A percentile compares a stretch with the other conserved stretches of the same genome.
phyloP scores from a whole-genome alignment of 2,329 filamentous ascomycete species.

The Sclerotinia trifoliorum region DNA sequence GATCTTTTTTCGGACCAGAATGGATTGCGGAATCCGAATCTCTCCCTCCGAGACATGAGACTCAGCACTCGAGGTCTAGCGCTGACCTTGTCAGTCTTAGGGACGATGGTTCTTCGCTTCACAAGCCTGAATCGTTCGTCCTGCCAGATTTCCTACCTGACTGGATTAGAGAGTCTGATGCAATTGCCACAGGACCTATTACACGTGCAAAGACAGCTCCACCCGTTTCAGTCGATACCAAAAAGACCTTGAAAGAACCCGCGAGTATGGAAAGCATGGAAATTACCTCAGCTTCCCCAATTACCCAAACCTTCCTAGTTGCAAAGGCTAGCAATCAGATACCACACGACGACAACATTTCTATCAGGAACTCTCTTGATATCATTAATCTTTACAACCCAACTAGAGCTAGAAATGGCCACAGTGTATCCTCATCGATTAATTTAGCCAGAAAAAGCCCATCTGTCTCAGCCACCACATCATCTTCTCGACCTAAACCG shows the following conservation, averaged over 20 bases:
- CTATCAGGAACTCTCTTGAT: neutral
- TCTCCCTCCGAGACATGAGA: neutral
- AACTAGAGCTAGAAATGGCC: accelerated
- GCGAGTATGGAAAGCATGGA: neutral
- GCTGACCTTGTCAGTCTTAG: neutral
- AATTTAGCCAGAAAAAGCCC: neutral
- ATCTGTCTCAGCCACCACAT: neutral
- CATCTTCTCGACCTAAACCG: neutral
- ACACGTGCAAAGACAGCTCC: no score
- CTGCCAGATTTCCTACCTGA: neutral
- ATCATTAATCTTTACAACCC: neutral
- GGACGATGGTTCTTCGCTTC: neutral
- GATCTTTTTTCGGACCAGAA: neutral
- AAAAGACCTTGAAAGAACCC: neutral
- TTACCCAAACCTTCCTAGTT: no score
- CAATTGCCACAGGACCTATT: neutral
- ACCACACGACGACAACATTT: neutral
- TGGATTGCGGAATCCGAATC: accelerated
- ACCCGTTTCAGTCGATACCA: neutral
- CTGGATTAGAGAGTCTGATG: neutral
- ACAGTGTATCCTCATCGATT: neutral
- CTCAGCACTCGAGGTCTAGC: neutral
- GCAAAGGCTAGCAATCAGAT: neutral
- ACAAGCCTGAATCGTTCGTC: neutral
- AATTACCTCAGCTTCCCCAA: neutral